Base-by-base conservation (phyloP, 1,284 basidiomycete species). In the Ustilago curta region DNA sequence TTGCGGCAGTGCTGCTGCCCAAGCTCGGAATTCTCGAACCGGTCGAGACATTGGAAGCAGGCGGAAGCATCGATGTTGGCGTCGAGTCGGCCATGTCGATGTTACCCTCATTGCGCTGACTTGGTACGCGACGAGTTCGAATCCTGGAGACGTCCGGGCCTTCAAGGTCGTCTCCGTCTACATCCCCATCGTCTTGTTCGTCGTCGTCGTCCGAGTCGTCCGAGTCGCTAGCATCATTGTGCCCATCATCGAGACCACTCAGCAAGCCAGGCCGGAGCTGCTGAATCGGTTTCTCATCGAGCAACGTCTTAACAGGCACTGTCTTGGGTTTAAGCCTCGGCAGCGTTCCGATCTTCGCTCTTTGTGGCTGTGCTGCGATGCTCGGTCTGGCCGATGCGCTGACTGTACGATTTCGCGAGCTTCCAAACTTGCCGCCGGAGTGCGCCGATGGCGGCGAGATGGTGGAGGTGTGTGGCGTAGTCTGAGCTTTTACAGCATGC, bases 131-230 rank as follows among this genome's bases (percentile, higher is more conserved):
- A 32, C 39, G 59, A 5, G 70, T 64, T 5, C 61, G 55, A 19
- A 73, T 73, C 23, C 61, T 51, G 16, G 70, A 73, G 4, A 73
- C 65, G 32, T 73, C 65, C 4, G 61, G 60, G 4, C 60, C 70
- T 37, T 72, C 59, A 2, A 59, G 35, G 2, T 18, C 67, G 5
- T 44, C 61, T 8, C 59, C 32, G 25, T 59, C 56, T 1, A 39
- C 52, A 1, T 56, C 57, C 4, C 47, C 51, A 4, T 54, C 56
- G 3, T 67, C 58, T 4, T 60, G 48, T 4, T 59, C 43, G 7
- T 50, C 51, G 12, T 55, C 37, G 1, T 49, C 52, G 23, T 45
- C 51, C n/a, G 40, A 31, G 1, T 49, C 52, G 23, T 45, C 51
- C n/a, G 40, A 31, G 2, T 42, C 56, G 12, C 16, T 8, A 42